Evolutionary conservation across 2,329 filamentous ascomycete species (phyloP).

Genomic region (Neoarthrinium moseri): DNA sequence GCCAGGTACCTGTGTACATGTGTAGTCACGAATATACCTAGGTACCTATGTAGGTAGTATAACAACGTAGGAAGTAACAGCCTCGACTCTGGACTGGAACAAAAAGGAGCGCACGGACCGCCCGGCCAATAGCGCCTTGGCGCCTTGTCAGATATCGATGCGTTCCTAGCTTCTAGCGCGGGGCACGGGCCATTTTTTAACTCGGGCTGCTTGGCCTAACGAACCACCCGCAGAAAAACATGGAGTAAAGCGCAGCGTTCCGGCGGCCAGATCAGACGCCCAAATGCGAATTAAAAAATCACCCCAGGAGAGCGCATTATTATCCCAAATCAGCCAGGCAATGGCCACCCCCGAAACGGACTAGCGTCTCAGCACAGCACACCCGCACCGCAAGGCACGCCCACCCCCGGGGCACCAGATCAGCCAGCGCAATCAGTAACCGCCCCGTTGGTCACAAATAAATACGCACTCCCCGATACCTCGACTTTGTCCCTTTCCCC

Average conservation of each 20-base stretch:
- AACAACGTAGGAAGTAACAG: too few relatives aligned
- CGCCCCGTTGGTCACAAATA: constrained; percentile 12
- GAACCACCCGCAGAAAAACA: constrained; percentile 1
- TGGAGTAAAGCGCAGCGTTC: neutral
- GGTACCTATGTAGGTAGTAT: too few relatives aligned
- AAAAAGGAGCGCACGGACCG: too few relatives aligned
- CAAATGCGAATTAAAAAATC: constrained; percentile 2
- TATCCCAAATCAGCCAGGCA: neutral
- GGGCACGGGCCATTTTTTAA: constrained; percentile 5
- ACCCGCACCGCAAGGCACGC: neutral
- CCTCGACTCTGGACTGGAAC: too few relatives aligned
- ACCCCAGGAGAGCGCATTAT: neutral
- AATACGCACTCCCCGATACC: constrained; percentile 18
- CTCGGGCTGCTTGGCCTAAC: neutral
- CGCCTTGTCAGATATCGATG: too few relatives aligned
- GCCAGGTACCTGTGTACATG: too few relatives aligned
- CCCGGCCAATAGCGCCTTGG: too few relatives aligned
- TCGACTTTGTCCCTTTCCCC: constrained; percentile 15
- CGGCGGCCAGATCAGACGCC: constrained; percentile 6
- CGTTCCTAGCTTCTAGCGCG: too few relatives aligned
- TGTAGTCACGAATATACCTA: too few relatives aligned
- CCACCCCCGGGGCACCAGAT: too few relatives aligned
- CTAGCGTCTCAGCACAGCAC: constrained; percentile 1
- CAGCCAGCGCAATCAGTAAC: constrained; percentile 14
- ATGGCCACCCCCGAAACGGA: constrained; percentile 2